These are phyloP conservation scores for Oryza glumipatula DNA, from an alignment of 176 grass and related monocot genomes.

Conservation along the genomic window DNA sequence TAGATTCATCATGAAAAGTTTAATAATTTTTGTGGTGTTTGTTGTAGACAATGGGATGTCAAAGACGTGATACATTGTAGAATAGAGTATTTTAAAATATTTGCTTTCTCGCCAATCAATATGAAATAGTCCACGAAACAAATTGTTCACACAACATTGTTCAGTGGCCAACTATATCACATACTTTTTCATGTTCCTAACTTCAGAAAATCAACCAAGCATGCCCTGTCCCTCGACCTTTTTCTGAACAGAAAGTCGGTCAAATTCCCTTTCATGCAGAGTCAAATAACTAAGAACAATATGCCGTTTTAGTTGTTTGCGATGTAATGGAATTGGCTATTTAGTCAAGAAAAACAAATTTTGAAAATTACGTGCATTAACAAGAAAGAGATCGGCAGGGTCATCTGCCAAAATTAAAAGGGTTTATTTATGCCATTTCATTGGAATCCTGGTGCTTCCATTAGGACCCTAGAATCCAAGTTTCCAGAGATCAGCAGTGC, in stretches of 20 bases:
- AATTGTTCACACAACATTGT: not conserved
- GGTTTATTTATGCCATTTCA: not conserved
- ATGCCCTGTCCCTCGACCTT: too few species aligned
- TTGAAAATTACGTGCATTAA: not conserved
- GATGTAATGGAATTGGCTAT: not conserved
- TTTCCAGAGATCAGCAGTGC: too few species aligned
- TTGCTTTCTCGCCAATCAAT: not conserved
- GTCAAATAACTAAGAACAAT: not conserved
- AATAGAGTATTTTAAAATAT: not conserved
- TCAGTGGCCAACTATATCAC: not conserved
- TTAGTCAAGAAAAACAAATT: not conserved
- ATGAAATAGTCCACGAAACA: not conserved
- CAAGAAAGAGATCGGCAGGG: not conserved
- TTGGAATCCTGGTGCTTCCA: not conserved
- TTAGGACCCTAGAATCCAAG: not conserved
- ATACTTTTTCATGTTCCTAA: not conserved
- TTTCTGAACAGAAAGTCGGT: not conserved
- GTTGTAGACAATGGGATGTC: not conserved
- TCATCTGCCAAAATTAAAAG: not conserved
- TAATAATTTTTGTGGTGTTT: not conserved
- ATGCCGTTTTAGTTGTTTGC: not conserved
- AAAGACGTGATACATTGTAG: not conserved
- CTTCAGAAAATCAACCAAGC: not conserved
- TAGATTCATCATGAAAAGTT: not conserved
- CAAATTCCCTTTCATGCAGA: not conserved